phyloP scores from a whole-genome alignment of 495 filamentous ascomycete genomes.

The Emericellopsis terricola region DNA sequence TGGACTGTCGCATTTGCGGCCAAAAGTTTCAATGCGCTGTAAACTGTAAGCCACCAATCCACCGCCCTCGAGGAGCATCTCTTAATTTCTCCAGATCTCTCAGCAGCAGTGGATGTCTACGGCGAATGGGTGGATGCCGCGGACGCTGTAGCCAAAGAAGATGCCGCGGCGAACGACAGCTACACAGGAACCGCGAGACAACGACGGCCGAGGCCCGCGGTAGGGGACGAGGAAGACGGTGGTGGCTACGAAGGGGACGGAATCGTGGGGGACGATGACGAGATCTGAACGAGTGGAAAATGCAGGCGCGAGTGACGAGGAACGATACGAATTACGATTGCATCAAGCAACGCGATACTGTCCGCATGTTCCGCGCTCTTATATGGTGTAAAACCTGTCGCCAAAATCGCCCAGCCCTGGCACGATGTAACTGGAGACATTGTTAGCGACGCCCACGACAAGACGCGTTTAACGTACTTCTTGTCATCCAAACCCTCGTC shows the following conservation, averaged over 20 bases:
- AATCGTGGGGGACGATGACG: conserved; percentile 24
- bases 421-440: conserved; percentile 63
- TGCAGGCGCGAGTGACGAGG: too few species aligned
- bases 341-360: background rate
- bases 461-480: conserved; percentile 44
- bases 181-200: background rate
- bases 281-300: conserved; percentile 9
- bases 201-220: conserved; percentile 13
- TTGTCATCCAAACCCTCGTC: conserved; percentile 90
- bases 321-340: conserved; percentile 5
- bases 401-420: conserved; percentile 94
- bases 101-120: conserved; percentile 83
- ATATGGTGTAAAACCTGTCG: conserved; percentile 91
- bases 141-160: conserved; percentile 26
- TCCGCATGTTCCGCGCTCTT: conserved; percentile 3
- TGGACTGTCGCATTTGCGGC: conserved; percentile 84
- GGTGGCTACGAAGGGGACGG: conserved; percentile 20
- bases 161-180: conserved; percentile 14
- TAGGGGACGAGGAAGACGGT: conserved; percentile 30
- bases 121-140: conserved; percentile 97
- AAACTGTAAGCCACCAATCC: conserved; percentile 47
- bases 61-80: background rate
- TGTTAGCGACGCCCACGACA: conserved; percentile 7
- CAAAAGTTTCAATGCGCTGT: conserved; percentile 83
- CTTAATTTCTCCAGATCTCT: conserved; percentile 41